These are phyloP conservation scores for Brettanomyces naardenensis DNA, from an alignment of 805 yeast genomes.

Conservation along the genomic window DNA sequence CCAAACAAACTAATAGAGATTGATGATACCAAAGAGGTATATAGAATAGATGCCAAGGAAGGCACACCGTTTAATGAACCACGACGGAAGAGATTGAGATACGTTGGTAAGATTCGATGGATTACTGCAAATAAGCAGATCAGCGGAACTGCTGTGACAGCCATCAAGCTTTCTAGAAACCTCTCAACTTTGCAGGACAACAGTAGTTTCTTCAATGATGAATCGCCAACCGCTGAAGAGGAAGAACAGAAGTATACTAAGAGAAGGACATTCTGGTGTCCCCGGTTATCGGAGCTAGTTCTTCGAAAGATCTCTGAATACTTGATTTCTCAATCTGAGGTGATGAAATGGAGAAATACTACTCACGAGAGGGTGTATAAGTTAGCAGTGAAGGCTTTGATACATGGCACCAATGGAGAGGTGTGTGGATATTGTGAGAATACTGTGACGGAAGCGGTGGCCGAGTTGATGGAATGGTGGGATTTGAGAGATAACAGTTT, in stretches of 20 bases:
- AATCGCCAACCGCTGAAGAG: not conserved
- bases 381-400: slow-evolving; percentile 43
- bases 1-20: slow-evolving; percentile 1
- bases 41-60: not conserved
- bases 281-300: slow-evolving; percentile 41
- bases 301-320: slow-evolving; percentile 42
- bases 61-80: slow-evolving; percentile 1
- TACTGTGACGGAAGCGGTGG: slow-evolving; percentile 46
- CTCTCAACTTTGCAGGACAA: slow-evolving; percentile 26
- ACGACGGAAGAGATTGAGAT: slow-evolving; percentile 14
- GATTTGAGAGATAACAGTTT: slow-evolving; percentile 41
- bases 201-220: slow-evolving; percentile 3
- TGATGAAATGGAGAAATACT: slow-evolving; percentile 42
- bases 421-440: slow-evolving; percentile 43
- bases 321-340: slow-evolving; percentile 46
- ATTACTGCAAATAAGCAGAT: slow-evolving; percentile 17
- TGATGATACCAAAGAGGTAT: not conserved
- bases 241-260: slow-evolving; percentile 11
- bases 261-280: slow-evolving; percentile 24
- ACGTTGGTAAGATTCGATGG: slow-evolving; percentile 24
- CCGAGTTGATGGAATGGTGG: slow-evolving; percentile 64
- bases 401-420: slow-evolving; percentile 42
- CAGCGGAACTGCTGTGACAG: slow-evolving; percentile 13
- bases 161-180: slow-evolving; percentile 22
- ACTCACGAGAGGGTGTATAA: slow-evolving; percentile 39